A percentile compares a stretch with the other conserved stretches of the same genome.
Conservation (phyloP, 225 moss, liverwort and hornwort genomes). For the Takakia lepidozioides region DNA sequence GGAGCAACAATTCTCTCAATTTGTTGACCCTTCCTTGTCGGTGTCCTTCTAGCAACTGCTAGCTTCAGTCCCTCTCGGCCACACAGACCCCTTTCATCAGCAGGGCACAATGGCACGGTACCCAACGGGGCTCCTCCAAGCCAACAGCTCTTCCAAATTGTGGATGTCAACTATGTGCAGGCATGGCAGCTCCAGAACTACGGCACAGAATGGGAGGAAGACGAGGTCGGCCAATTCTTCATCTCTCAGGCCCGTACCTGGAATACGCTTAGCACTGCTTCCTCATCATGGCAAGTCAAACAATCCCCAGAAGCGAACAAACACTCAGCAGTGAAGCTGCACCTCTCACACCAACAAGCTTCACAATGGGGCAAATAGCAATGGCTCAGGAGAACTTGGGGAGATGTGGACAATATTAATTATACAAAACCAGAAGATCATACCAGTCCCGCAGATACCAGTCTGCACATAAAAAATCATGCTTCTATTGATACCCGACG, state of each 20-base stretch:
- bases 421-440: too few relatives aligned
- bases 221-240: slow-evolving; percentile 41
- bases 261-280: neutral
- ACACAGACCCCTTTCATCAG: slow-evolving; percentile 6
- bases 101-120: too few relatives aligned
- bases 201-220: slow-evolving; percentile 44
- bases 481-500: too few relatives aligned
- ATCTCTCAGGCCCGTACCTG: slow-evolving; percentile 4
- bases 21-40: slow-evolving; percentile 36
- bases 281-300: slow-evolving; percentile 26
- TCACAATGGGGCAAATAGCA: neutral
- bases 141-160: slow-evolving; percentile 11
- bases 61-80: slow-evolving; percentile 62
- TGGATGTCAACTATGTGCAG: slow-evolving; percentile 24
- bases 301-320: too few relatives aligned
- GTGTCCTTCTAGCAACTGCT: slow-evolving; percentile 80
- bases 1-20: slow-evolving; percentile 34
- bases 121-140: too few relatives aligned
- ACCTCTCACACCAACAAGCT: slow-evolving; percentile 29
- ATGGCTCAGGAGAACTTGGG: neutral
- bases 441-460: too few relatives aligned
- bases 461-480: too few relatives aligned
- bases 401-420: too few relatives aligned
- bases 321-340: too few relatives aligned
- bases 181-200: too few relatives aligned